Percentiles rank a stretch among this genome's conserved stretches.
Evolutionary conservation across 192 early-diverging fungal genomes (phyloP).

Genomic region (Backusella psychrophila): DNA sequence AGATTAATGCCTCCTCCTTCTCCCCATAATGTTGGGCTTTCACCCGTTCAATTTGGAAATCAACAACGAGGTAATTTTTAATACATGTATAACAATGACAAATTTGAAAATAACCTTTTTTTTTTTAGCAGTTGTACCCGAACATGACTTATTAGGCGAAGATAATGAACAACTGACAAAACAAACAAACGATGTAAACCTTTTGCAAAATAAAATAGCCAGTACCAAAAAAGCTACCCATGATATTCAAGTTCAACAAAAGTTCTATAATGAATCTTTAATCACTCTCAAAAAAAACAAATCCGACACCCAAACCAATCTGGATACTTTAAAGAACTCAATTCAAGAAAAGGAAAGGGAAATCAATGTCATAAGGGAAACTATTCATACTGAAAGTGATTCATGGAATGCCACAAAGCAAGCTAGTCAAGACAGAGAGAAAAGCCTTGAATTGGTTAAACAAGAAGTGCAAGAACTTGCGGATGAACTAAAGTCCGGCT

Average conservation of each 20-base stretch:
- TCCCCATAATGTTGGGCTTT: conserved; percentile 8
- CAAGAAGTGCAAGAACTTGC: conserved; percentile 45
- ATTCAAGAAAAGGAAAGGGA: conserved; percentile 59
- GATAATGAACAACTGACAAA: conserved; percentile 47
- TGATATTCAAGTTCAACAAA: conserved; percentile 55
- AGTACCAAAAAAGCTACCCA: conserved; percentile 46
- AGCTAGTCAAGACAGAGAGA: conserved; percentile 50
- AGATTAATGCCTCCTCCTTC: conserved; percentile 60
- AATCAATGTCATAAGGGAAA: conserved; percentile 51
- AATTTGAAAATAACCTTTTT: neutral
- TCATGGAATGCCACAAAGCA: conserved; percentile 39
- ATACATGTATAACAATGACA: neutral
- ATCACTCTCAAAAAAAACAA: conserved; percentile 54
- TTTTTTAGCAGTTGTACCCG: neutral
- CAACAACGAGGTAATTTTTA: conserved; percentile 1
- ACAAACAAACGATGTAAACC: conserved; percentile 57
- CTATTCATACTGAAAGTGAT: conserved; percentile 40
- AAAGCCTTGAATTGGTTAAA: conserved; percentile 39
- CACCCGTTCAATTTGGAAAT: conserved; percentile 6
- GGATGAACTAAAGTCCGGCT: conserved; percentile 38
- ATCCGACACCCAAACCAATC: conserved; percentile 53
- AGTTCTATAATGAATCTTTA: conserved; percentile 58
- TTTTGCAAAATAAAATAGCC: conserved; percentile 57
- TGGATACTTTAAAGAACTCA: conserved; percentile 53
- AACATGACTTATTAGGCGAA: conserved; percentile 34